Evolutionary conservation across 2,329 filamentous ascomycete genomes (phyloP).

Genomic region (Fusarium proliferatum): DNA sequence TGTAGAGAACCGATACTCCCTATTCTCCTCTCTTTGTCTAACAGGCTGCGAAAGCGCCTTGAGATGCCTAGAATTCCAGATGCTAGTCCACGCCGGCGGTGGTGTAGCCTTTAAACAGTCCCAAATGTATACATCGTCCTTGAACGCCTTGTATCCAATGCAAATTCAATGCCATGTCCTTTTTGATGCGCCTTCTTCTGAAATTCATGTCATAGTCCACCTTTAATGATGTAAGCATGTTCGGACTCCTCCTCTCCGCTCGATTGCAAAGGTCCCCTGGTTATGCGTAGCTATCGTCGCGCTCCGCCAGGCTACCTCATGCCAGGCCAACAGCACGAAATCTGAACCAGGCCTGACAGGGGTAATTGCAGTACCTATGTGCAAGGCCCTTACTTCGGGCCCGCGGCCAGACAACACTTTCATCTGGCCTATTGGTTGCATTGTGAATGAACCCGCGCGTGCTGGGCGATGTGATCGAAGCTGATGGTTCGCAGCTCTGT

Average conservation of each 20-base stretch:
- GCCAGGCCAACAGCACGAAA: background rate
- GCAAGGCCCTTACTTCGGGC: background rate
- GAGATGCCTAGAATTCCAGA: background rate
- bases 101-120: background rate
- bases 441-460: background rate
- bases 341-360: background rate
- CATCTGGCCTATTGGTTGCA: background rate
- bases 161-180: constrained; percentile 27
- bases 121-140: constrained; percentile 9
- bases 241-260: background rate
- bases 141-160: constrained; percentile 40
- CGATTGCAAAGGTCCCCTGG: background rate
- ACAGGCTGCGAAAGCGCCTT: background rate
- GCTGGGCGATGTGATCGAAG: background rate
- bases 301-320: background rate
- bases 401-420: background rate
- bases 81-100: constrained; percentile 1
- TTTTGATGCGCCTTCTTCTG: constrained; percentile 15
- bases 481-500: background rate
- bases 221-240: background rate
- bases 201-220: background rate
- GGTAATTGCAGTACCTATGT: background rate
- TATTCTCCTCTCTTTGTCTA: constrained; percentile 5
- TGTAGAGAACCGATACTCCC: background rate
- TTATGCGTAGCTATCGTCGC: background rate